Base-by-base conservation (phyloP, 352 stramenopile genomes). In the Pythium aristosporum region DNA sequence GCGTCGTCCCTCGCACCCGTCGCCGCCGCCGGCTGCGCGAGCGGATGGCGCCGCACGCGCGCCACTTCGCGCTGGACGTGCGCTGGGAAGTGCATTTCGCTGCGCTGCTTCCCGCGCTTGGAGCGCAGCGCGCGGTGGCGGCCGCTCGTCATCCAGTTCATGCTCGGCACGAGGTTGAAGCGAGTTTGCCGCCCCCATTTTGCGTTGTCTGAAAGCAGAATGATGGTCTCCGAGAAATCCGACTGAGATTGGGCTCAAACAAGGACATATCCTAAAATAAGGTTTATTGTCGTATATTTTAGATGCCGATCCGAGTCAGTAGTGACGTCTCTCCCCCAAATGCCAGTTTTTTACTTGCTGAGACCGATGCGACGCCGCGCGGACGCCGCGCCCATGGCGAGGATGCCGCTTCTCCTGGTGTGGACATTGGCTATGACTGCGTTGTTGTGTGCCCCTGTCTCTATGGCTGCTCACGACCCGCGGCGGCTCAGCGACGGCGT, bases 111-210 rank as follows among this genome's bases (percentile, higher is more conserved):
- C 8, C 65, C 74, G n/a, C 78, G 77, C 44, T 75, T 69, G 46
- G 76, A 78, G 48, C 80, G 74, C 57, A 87, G 56, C 53, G 80
- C 77, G 18, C 77, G 80, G 63, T 89, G 77, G 34, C 61, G 57
- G n/a, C 74, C 73, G 47, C 77, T 85, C 47, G 80, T 86, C 80
- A 86, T 89, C 80, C 80, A 89, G 67, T 89, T 89, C 80, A 89
- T 89, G 2, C 11, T 34, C 15, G 5, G 2, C 8, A 1, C 25
- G 21, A 32, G 50, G 49, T 57, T 57, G 50, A 57, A 57, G 50
- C 47, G 12, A 37, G 25, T 53, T 53, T 37, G 6, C 49, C 49
- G 30, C 30, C 13, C 49, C 49, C 18, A 46, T 18, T 41, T 55
- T 43, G 0, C 4, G 18, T 32, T 2, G 25, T 30, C 7, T 13